Conservation (phyloP, 2,329 filamentous ascomycete species). For the Ilyonectria destructans region DNA sequence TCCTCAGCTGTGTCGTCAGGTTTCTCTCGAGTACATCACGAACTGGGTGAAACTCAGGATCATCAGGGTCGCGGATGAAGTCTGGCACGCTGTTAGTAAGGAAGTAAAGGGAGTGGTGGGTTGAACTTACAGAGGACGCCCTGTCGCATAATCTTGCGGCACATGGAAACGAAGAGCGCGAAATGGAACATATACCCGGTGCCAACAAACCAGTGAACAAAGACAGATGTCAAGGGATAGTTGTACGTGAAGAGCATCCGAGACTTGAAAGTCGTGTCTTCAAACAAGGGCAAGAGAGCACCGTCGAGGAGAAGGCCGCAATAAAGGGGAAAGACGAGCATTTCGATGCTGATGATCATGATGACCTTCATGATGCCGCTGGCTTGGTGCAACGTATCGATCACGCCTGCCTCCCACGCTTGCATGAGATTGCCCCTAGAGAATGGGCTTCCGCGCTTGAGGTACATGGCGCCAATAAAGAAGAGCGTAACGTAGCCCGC, state of each 20-base stretch:
- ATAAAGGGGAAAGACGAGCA: conserved; percentile 97
- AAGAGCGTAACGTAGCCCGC: conserved; percentile 87
- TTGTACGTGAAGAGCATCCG: conserved; percentile 84
- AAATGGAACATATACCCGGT: conserved; percentile 99
- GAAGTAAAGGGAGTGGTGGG: not conserved
- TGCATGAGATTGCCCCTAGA: conserved; percentile 70
- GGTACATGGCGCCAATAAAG: conserved; percentile 82
- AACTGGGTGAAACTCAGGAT: conserved; percentile 97
- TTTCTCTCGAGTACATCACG: conserved; percentile 96
- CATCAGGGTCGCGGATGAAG: conserved; percentile 98
- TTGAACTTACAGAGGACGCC: conserved; percentile 88
- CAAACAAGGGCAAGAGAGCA: conserved; percentile 91
- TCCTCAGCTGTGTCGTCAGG: conserved; percentile 92
- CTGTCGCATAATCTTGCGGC: conserved; percentile 95
- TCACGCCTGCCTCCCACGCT: conserved; percentile 82
- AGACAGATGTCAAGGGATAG: conserved; percentile 91
- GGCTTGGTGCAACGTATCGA: conserved; percentile 91
- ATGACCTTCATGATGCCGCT: conserved; percentile 99
- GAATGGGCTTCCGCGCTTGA: conserved; percentile 81
- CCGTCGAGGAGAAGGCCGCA: conserved; percentile 92
- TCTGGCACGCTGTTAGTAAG: conserved; percentile 64
- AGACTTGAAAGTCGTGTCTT: conserved; percentile 82
- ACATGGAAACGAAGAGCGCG: conserved; percentile 98
- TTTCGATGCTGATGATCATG: conserved; percentile 98
- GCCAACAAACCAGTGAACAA: conserved; percentile 98